Evolutionary conservation across 345 rosid species (phyloP), one percentile per base, ranked within the genome.

Genomic region (Pelargonium nanum): DNA sequence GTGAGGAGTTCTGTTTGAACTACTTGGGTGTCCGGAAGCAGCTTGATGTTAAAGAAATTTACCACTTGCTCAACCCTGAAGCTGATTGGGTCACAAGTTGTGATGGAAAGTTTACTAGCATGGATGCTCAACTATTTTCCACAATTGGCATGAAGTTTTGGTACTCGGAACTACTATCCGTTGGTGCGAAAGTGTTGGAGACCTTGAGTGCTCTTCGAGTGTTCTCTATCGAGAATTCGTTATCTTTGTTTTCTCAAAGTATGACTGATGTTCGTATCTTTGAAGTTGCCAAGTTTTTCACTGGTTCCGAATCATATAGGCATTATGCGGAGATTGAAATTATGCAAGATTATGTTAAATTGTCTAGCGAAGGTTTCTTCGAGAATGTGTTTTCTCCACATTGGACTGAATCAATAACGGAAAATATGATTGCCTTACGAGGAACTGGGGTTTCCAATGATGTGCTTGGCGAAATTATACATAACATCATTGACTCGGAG

Each of bases 11-110:
- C 20, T 62, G 66, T 34, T 34, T 64, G 60, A 56, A 53, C 25
- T 62, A 62, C 58, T 53, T 62, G 23, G 66, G 58, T 62, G 48
- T 62, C 5, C 16, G 58, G 58, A 45, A 45, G 52, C 52, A 45
- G 4, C 17, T 28, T 2, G 4, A 28, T 57, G 4, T 8, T 28
- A 28, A 28, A 2, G 32, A 28, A 3, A 5, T 45, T 13, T 45
- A 45, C 52, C 52, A 9, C n/a, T 45, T 45, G 52, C 17, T 45
- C 8, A 45, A 45, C 2, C 52, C 52, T 13, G 52, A 45, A 2
- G n/a, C 52, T 17, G 15, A 45, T 45, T 45, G 52, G 52, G 52
- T 17, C 10, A 45, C 2, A 13, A 45, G n/a, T 9, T 9, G 17
- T 2, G 10, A 17, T 45, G 52, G 52, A 13, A 45, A 45, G 15